Evolutionary conservation across 208 protist species (phyloP), one percentile per base, ranked within the genome.

Genomic region (Leishmania braziliensis): DNA sequence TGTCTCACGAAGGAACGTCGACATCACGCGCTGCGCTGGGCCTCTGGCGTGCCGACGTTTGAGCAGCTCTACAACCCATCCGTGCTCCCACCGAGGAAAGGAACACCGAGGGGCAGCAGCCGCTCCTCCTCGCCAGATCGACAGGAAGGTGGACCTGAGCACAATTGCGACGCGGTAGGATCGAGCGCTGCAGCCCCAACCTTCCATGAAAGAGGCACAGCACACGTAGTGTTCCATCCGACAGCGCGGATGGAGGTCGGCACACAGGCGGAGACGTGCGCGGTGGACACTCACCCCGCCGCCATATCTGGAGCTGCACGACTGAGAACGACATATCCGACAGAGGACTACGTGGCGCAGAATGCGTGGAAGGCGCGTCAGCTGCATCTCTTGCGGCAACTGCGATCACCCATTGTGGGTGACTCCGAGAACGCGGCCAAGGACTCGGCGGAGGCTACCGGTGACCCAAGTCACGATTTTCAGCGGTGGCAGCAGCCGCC

Each of bases 361-460:
- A 58, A 80, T n/a, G 50, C 82, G 36, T 95, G 91, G 91, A 95
- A 95, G 74, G 82, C 89, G n/a, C 85, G 86, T 3, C 91, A 95
- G 76, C 74, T 91, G 39, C 68, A 75, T n/a, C 68, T 93, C 23
- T 85, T 90, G 66, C 78, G 69, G 14, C 73, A 93, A 71, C 70
- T 95, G 20, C 51, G 84, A 2, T 66, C 68, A 10, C 46, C 79
- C 5, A 23, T 60, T n/a, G 83, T 63, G 23, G 84, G 72, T 26
- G 70, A 71, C 0, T 36, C 75, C 0, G 75, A 82, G 50, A 39
- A 48, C 36, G n/a, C 56, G 3, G 8, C 6, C 43, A 16, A 65
- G 6, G 20, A 18, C 36, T 65, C 62, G n/a, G 51, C 3, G 29
- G 51, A 62, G 33, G 29, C 20, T n/a, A 60, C 20, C 33, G 74